These are phyloP conservation scores for Wickerhamomyces tratensis DNA, from an alignment of 805 yeast species.

Conservation along the genomic window DNA sequence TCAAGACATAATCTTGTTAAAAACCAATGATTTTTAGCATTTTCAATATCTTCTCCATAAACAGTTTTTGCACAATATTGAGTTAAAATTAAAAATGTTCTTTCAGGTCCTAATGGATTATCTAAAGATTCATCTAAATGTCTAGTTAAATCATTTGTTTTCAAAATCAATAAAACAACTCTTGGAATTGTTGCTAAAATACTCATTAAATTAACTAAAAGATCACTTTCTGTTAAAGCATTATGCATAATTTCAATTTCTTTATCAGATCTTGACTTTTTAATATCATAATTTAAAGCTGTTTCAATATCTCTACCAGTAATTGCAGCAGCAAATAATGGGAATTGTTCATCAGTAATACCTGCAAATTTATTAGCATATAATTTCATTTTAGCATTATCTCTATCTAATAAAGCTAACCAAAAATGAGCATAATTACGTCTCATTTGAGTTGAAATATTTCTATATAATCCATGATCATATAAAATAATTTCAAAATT, in stretches of 20 bases:
- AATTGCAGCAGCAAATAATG: slow-evolving; percentile 83
- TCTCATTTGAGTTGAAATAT: slow-evolving; percentile 68
- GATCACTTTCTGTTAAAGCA: slow-evolving; percentile 49
- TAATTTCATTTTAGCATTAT: slow-evolving; percentile 52
- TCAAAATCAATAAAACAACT: slow-evolving; percentile 74
- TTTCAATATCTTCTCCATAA: slow-evolving; percentile 53
- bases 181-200: slow-evolving; percentile 75
- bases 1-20: not conserved
- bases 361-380: slow-evolving; percentile 78
- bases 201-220: slow-evolving; percentile 69
- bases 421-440: slow-evolving; percentile 85
- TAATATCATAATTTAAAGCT: slow-evolving; percentile 57
- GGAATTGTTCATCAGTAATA: slow-evolving; percentile 67
- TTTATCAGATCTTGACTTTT: slow-evolving; percentile 38
- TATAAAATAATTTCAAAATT: slow-evolving; percentile 88
- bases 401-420: slow-evolving; percentile 74
- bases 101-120: slow-evolving; percentile 76
- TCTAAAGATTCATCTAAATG: slow-evolving; percentile 76
- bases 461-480: slow-evolving; percentile 91
- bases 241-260: slow-evolving; percentile 65
- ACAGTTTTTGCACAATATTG: slow-evolving; percentile 80
- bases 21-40: slow-evolving; percentile 1
- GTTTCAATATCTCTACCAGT: slow-evolving; percentile 87
- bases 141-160: slow-evolving; percentile 90
- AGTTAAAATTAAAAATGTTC: slow-evolving; percentile 85